Evolutionary conservation across 106 monocot genomes (phyloP), one percentile per base, ranked within the genome.

Genomic region (Gastrodia elata): DNA sequence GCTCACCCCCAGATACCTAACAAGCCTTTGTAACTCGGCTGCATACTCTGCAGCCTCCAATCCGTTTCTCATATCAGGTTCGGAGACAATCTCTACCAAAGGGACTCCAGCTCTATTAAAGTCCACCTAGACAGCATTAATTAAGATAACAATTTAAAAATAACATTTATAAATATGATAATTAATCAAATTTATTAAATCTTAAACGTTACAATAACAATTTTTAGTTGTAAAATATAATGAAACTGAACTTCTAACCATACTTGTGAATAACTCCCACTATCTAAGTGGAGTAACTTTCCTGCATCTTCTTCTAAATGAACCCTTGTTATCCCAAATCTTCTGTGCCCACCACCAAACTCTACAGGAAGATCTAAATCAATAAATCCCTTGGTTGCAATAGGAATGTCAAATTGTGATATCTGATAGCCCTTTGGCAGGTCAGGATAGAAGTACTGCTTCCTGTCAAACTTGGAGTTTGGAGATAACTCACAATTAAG

Each of bases 231-330:
- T 5, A 57, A 57, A 57, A 57, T 20, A 24, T 20, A 16, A 16
- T n/a, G 44, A 64, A 52, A 2, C 20, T 10, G 8, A 74, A 70
- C 2, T 39, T 28, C 6, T 13, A 55, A 28, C n/a, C 36, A 42
- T 32, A 91, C 94, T 82, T 89, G 89, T 9, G 95, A 89, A 41
- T 75, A 89, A 65, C 83, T 86, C 32, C 81, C 88, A 0, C 79
- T 81, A 33, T 92, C 90, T 8, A 90, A 85, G 61, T 92, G 92
- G 40, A 90, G 71, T 27, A 90, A 74, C 76, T 97, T 97, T 25
- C 96, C 96, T 24, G 96, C 96, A 84, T 97, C 96, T 82, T 97
- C 96, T 75, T 97, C 96, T 90, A 97, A 92, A 67, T 97, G 96
- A 57, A 97, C 89, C 73, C 96, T 84, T 1, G 96, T 97, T 55